Percentiles rank a stretch among this genome's conserved stretches.
These are phyloP conservation scores for Paramecium bursaria DNA, from an alignment of 73 alveolate genomes.

Conservation along the genomic window DNA sequence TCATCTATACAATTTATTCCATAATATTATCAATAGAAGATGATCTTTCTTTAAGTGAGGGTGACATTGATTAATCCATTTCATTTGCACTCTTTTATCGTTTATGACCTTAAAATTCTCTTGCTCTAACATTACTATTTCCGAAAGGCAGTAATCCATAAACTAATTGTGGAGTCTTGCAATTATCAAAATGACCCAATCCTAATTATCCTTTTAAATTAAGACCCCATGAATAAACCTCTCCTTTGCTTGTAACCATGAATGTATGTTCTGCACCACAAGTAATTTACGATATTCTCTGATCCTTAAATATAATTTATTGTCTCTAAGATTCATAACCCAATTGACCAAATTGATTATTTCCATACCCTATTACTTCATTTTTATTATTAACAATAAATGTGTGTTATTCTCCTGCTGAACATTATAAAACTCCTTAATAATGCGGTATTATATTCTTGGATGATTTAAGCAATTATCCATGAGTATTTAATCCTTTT, in stretches of 20 bases:
- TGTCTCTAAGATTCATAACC: constrained; percentile 59
- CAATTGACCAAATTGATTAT: constrained; percentile 64
- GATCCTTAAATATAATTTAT: constrained; percentile 58
- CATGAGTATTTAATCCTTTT: constrained; percentile 55
- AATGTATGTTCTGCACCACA: constrained; percentile 72
- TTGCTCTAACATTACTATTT: constrained; percentile 61
- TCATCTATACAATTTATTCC: constrained; percentile 65
- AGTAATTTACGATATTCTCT: constrained; percentile 49
- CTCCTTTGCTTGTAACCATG: constrained; percentile 65
- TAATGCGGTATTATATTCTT: constrained; percentile 39
- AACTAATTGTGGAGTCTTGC: constrained; percentile 36
- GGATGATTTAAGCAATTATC: constrained; percentile 6
- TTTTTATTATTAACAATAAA: constrained; percentile 64
- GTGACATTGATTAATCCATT: constrained; percentile 52
- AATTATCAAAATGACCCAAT: constrained; percentile 63
- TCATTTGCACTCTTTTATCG: constrained; percentile 69
- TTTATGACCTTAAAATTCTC: constrained; percentile 59
- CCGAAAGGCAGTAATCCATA: constrained; percentile 67
- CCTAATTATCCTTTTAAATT: constrained; percentile 70
- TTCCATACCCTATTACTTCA: constrained; percentile 67
- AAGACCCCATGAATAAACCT: constrained; percentile 69
- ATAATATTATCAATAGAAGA: constrained; percentile 67
- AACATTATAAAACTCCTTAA: constrained; percentile 33
- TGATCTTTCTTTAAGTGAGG: constrained; percentile 67
- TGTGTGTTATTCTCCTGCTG: constrained; percentile 71